phyloP scores from a whole-genome alignment of 257 asterid species.

The Scutellaria barbata region DNA sequence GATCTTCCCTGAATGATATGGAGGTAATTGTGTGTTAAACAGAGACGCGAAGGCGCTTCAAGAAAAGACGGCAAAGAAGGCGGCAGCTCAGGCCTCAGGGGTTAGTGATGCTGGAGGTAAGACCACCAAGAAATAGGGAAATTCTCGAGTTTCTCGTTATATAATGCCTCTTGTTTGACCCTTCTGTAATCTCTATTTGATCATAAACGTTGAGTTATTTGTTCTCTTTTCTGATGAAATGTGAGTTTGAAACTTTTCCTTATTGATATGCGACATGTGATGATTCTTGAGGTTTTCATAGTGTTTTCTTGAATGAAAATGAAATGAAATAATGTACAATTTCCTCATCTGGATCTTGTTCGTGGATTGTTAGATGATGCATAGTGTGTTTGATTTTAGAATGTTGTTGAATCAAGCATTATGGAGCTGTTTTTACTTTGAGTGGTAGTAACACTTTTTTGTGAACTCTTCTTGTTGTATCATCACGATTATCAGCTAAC shows the following conservation, averaged over 20 bases:
- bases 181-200: slow-evolving; percentile 17
- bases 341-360: not conserved
- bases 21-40: not conserved
- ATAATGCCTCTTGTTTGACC: slow-evolving; percentile 5
- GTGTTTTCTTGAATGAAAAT: not conserved
- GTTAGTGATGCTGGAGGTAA: slow-evolving; percentile 66
- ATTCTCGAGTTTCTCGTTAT: slow-evolving; percentile 21
- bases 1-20: not conserved
- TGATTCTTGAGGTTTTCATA: too few species aligned
- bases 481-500: not conserved
- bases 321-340: not conserved
- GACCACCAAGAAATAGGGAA: slow-evolving; percentile 66
- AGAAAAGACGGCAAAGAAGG: slow-evolving; percentile 84
- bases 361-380: not conserved
- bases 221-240: slow-evolving; percentile 17
- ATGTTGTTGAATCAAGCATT: not conserved
- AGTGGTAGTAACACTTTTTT: too few species aligned
- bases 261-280: too few species aligned
- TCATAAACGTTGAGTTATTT: not conserved
- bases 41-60: slow-evolving; percentile 94
- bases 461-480: not conserved
- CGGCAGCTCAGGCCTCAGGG: slow-evolving; percentile 57
- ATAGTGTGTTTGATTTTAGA: not conserved
- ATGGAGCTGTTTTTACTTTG: too few species aligned
- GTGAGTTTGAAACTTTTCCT: not conserved